Conservation (phyloP, 164 flowering plant genomes). For the Magnolia sinica region DNA sequence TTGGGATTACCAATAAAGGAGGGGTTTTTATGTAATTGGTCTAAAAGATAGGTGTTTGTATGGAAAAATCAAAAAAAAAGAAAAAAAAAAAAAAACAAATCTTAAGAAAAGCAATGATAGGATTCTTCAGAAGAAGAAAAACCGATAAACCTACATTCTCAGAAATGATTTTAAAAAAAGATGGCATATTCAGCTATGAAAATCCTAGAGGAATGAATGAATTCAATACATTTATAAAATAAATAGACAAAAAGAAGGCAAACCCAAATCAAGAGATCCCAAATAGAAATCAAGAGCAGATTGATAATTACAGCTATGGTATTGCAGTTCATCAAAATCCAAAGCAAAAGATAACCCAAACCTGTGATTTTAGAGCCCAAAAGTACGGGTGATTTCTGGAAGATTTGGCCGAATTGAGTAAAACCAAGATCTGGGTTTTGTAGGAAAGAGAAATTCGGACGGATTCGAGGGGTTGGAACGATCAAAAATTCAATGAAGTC, state of each 20-base stretch:
- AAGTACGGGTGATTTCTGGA: background rate
- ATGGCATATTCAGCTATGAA: too few relatives aligned
- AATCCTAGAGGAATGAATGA: background rate
- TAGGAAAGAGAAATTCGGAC: background rate
- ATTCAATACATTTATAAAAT: background rate
- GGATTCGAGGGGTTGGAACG: background rate
- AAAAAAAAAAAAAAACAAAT: too few relatives aligned
- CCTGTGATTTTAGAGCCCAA: background rate
- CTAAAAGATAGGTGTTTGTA: background rate
- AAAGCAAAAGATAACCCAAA: background rate
- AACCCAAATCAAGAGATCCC: background rate
- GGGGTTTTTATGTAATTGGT: too few relatives aligned
- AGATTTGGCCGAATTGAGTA: background rate
- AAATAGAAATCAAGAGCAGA: background rate
- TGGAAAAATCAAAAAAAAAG: background rate
- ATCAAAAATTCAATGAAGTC: background rate
- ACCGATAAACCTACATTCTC: background rate
- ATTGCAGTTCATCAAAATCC: background rate
- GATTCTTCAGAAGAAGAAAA: background rate
- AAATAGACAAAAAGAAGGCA: background rate
- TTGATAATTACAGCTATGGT: background rate
- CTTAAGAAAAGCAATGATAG: too few relatives aligned
- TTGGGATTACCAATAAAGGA: too few relatives aligned
- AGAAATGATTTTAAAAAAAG: too few relatives aligned
- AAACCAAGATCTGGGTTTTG: conserved; percentile 2